These are phyloP conservation scores for Sicyos edulis DNA, from an alignment of 306 rosid species.

Conservation along the genomic window DNA sequence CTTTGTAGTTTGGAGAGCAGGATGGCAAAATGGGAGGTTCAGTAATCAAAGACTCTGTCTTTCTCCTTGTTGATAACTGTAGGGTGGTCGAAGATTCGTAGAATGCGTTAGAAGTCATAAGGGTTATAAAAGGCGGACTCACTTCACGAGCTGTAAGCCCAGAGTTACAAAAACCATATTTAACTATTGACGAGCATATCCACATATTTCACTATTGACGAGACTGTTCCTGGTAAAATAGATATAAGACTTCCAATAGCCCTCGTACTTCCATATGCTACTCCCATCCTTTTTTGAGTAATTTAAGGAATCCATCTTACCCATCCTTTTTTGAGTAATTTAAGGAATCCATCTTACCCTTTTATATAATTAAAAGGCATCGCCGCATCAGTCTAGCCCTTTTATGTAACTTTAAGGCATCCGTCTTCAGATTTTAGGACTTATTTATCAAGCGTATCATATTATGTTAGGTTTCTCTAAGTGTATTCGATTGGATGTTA, in stretches of 20 bases:
- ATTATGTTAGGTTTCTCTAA: conserved; percentile 13
- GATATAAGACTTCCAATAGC: neutral
- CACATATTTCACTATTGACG: neutral
- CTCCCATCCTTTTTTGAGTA: neutral
- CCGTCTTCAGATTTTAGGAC: neutral
- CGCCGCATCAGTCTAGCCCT: too few species aligned
- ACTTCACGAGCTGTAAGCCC: too few species aligned
- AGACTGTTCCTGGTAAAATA: neutral
- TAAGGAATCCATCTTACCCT: neutral
- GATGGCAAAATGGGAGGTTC: too few species aligned
- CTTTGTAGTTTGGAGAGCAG: too few species aligned
- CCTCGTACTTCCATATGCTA: neutral
- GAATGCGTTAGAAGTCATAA: too few species aligned
- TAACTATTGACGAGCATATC: neutral
- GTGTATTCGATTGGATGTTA: neutral
- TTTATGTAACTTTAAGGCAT: too few species aligned
- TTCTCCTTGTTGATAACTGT: too few species aligned
- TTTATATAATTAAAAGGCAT: too few species aligned
- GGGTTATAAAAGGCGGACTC: too few species aligned
- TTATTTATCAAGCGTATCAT: neutral
- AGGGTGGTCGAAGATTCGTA: too few species aligned
- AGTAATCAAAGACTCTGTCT: too few species aligned
- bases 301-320: neutral
- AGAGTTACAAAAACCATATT: neutral
- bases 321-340: too few species aligned